A percentile compares a stretch with the other conserved stretches of the same genome.
Conservation (phyloP, 139 green algal species). For the Astrephomene gubernaculifera region DNA sequence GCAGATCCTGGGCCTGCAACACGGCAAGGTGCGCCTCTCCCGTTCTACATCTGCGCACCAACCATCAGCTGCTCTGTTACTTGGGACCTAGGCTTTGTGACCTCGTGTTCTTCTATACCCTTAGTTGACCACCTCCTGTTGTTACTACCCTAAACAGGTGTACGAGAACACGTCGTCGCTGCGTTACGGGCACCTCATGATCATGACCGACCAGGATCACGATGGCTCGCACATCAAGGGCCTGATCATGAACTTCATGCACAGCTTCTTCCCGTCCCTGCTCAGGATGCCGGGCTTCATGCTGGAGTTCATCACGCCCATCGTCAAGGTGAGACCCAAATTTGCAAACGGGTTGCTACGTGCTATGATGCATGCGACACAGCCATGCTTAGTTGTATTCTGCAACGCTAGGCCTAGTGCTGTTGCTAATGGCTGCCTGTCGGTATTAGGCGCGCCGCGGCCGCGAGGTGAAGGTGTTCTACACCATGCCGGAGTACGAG, state of each 20-base stretch:
- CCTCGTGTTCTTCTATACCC: too few relatives aligned
- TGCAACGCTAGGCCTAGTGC: too few relatives aligned
- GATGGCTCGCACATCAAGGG: constrained; percentile 99
- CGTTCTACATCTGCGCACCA: too few relatives aligned
- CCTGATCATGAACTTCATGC: constrained; percentile 99
- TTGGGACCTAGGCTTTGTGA: too few relatives aligned
- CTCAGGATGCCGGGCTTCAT: constrained; percentile 96
- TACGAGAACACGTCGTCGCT: constrained; percentile 94
- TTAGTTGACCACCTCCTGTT: background rate
- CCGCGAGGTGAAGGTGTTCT: constrained; percentile 87
- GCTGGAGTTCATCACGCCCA: constrained; percentile 99
- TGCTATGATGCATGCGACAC: too few relatives aligned
- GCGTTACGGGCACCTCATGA: constrained; percentile 99
- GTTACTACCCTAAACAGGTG: constrained; percentile 54
- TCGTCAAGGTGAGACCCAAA: constrained; percentile 95
- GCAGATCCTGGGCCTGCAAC: constrained; percentile 99
- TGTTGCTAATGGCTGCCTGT: too few relatives aligned
- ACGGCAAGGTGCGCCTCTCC: constrained; percentile 82
- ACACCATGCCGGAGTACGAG: constrained; percentile 99
- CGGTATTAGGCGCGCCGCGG: constrained; percentile 91
- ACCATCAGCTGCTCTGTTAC: too few relatives aligned
- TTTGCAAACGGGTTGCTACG: too few relatives aligned
- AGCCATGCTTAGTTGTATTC: too few relatives aligned
- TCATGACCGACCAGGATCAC: constrained; percentile 99
- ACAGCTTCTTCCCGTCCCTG: constrained; percentile 97